Evolutionary conservation across 768 basidiomycete species (phyloP).

Genomic region (Suillus sp.): DNA sequence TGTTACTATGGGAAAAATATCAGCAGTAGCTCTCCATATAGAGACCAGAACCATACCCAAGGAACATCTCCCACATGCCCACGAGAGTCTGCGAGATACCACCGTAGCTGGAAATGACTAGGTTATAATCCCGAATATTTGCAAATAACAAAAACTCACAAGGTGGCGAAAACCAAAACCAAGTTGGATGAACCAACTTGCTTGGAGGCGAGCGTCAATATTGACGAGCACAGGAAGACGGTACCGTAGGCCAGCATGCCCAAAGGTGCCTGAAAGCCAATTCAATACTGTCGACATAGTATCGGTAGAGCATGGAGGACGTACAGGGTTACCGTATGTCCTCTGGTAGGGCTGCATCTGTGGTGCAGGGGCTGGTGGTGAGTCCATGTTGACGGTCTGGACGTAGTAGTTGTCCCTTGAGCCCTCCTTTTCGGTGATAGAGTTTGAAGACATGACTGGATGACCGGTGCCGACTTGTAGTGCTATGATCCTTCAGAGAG

Average conservation of each 20-base stretch:
- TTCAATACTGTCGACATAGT: constrained; percentile 2
- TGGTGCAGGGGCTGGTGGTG: constrained; percentile 16
- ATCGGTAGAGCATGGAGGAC: constrained; percentile 4
- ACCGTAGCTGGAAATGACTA: constrained; percentile 26
- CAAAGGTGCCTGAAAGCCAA: constrained; percentile 24
- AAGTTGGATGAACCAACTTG: constrained; percentile 22
- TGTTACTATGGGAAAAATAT: constrained; percentile 24
- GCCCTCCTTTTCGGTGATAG: constrained; percentile 24
- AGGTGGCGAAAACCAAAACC: constrained; percentile 32
- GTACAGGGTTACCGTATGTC: constrained; percentile 29
- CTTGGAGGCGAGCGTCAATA: constrained; percentile 27
- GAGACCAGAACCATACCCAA: constrained; percentile 24
- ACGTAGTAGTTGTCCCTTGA: constrained; percentile 29
- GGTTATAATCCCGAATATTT: not conserved
- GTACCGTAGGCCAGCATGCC: constrained; percentile 33
- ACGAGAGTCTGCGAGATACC: constrained; percentile 33
- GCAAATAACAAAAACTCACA: constrained; percentile 20
- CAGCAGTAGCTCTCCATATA: constrained; percentile 8
- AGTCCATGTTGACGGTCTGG: constrained; percentile 27
- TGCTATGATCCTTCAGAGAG: constrained; percentile 10
- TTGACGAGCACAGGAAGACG: constrained; percentile 32
- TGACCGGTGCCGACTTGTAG: constrained; percentile 3
- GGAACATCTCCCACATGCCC: constrained; percentile 36
- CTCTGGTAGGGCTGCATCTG: constrained; percentile 30
- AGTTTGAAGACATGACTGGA: constrained; percentile 24